Percentiles rank a stretch among this genome's conserved stretches.
These are phyloP conservation scores for Podaxis sp. DNA, from an alignment of 768 basidiomycete species.

Conservation along the genomic window DNA sequence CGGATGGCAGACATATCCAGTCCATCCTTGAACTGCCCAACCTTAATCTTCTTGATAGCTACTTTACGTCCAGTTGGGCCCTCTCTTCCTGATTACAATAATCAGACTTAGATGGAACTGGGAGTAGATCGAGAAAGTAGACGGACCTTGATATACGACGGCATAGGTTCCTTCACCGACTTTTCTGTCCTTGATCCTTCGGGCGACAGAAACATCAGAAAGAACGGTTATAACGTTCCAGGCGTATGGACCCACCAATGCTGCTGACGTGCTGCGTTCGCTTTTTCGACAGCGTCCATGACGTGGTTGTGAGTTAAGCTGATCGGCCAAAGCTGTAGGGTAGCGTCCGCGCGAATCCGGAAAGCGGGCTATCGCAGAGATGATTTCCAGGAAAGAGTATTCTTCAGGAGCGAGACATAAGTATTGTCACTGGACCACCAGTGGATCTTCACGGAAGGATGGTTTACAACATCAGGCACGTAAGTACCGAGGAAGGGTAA, in stretches of 20 bases:
- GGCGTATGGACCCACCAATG: slow-evolving; percentile 48
- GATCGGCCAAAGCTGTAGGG: background rate
- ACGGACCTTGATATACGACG: slow-evolving; percentile 87
- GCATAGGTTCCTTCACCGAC: slow-evolving; percentile 94
- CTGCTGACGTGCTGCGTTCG: slow-evolving; percentile 71
- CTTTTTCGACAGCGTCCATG: slow-evolving; percentile 85
- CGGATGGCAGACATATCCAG: slow-evolving; percentile 98
- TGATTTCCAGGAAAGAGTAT: background rate
- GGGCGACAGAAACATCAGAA: slow-evolving; percentile 1
- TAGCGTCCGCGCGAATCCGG: background rate
- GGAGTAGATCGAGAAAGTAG: background rate
- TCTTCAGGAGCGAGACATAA: slow-evolving; percentile 5
- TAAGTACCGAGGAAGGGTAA: background rate
- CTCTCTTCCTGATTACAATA: slow-evolving; percentile 59
- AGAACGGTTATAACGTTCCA: background rate
- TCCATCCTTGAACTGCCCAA: slow-evolving; percentile 96
- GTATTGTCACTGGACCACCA: background rate
- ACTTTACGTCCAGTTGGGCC: slow-evolving; percentile 76
- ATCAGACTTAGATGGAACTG: background rate
- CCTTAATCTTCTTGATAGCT: slow-evolving; percentile 98
- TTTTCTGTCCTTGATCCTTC: slow-evolving; percentile 78
- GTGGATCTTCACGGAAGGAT: background rate
- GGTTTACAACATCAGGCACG: background rate
- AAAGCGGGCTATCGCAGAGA: background rate
- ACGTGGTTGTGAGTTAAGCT: background rate